A percentile compares a stretch with the other conserved stretches of the same genome.
Evolutionary conservation across 1,284 basidiomycete species (phyloP).

Genomic region (Rhodotorula glutinis): DNA sequence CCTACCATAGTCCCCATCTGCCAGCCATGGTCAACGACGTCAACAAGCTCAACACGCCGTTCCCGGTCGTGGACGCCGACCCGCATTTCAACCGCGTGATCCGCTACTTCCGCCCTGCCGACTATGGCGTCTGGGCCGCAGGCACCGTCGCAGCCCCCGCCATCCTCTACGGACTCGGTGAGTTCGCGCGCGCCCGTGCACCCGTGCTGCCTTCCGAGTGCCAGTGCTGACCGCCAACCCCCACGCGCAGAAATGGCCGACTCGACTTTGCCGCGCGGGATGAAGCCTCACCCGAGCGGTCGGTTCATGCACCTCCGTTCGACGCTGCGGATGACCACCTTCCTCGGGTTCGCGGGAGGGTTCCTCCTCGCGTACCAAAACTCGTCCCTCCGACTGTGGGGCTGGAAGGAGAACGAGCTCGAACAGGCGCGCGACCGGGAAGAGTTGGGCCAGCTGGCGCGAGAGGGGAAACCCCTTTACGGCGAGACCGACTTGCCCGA

Average conservation of each 20-base stretch:
- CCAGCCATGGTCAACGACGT: constrained; percentile 15
- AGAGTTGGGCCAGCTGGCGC: constrained; percentile 69
- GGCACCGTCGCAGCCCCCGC: constrained; percentile 74
- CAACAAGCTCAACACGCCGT: constrained; percentile 38
- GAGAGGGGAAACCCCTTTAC: constrained; percentile 75
- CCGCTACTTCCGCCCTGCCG: constrained; percentile 80
- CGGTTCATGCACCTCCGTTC: constrained; percentile 36
- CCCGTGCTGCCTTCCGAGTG: no score
- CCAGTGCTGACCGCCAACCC: no score
- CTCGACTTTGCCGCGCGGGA: constrained; percentile 30
- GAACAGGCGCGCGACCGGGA: constrained; percentile 72
- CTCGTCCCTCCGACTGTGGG: constrained; percentile 80
- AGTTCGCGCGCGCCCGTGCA: no score
- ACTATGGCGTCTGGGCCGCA: constrained; percentile 81
- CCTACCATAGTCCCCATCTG: neutral
- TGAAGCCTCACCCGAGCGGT: neutral
- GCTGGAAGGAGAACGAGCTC: constrained; percentile 83
- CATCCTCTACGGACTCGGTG: constrained; percentile 63
- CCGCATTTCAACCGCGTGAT: constrained; percentile 86
- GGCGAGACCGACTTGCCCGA: constrained; percentile 75
- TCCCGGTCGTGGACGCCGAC: constrained; percentile 55
- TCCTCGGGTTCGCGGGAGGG: constrained; percentile 73
- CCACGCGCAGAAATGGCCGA: constrained; percentile 57
- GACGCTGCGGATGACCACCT: constrained; percentile 55
- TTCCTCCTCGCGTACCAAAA: constrained; percentile 91